Base-by-base conservation (phyloP, 1,284 basidiomycete genomes). In the Sanghuangporus baumii region DNA sequence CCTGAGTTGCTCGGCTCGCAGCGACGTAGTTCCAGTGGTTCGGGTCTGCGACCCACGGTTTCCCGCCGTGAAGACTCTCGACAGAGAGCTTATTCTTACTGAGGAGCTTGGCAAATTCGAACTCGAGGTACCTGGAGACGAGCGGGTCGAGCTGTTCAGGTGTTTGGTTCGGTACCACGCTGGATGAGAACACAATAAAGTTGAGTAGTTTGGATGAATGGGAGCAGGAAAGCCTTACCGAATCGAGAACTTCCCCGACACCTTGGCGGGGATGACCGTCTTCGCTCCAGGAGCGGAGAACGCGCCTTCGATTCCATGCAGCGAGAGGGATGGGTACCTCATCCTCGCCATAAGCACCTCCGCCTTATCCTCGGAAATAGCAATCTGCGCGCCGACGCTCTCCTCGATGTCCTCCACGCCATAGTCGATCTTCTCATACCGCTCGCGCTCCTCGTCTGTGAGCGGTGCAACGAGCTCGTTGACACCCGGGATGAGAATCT, bases 261-360 rank as follows among this genome's bases (percentile, higher is more conserved):
- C 94, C 64, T 88, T 88, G 41, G 93, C 92, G 0, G 80, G 96
- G 75, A 99, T 99, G 72, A 99, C 97, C 0, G 96, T 99, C 85
- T 97, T 97, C 52, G 85, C 87, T 6, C 93, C 93, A 0, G 84
- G 81, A 5, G 89, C 91, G 65, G 87, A 92, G 81, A 98, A 98
- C 4, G 96, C 97, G 61, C 97, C 96, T 75, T 98, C 94, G 71
- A 99, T 96, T 31, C 96, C 97, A 75, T 99, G 96, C 16, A 99
- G 78, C 3, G 94, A 96, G 64, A 99, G 82, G 65, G 88, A 91
- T 1, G 95, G 94, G 75, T 88, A 84, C 56, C 89, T 83, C 92
- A 94, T 94, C 68, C 93, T 86, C 40, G 88, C 91, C 94, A 96
- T 97, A 55, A 97, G 78, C 4, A 93, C 88, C n/a, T 81, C 78